Base-by-base conservation (phyloP, 73 alveolate genomes). In the Uronychia binucleata region DNA sequence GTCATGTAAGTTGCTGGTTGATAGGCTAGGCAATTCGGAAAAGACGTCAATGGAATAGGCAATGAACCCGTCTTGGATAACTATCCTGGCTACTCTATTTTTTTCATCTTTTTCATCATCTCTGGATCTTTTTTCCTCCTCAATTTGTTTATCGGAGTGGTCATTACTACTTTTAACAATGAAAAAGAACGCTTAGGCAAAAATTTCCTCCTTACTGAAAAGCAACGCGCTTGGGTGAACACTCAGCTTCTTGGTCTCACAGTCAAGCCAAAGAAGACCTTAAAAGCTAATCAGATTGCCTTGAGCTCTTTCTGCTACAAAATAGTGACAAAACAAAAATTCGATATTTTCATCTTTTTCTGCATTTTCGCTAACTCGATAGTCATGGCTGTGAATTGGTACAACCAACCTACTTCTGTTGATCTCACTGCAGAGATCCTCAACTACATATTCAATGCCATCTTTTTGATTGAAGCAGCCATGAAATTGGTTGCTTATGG, bases 401-500 rank as follows among this genome's bases (percentile, higher is more conserved):
- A 90, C 31, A 57, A 46, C 13, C 25, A 58, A 32, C 58, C 86
- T 29, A 26, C 25, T 0, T 11, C 30, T 8, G 74, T 34, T 0
- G 27, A 8, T 0, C 19, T 14, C 31, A 74, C 75, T n/a, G 32
- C 86, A 1, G 89, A 90, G 1, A 1, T 1, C 33, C 27, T 86
- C 31, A 86, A 86, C 34, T 33, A 28, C 57, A 13, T 79, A 13
- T 75, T 75, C 83, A 60, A 89, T 74, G 75, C 77, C 33, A 83
- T 91, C 67, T 91, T 87, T 75, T 32, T 78, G 33, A n/a, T 91
- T 28, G 96, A 91, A 67, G 90, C 92, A 30, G 78, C 87, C 58
- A 77, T 91, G 33, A 91, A 91, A 60, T 80, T 91, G 78, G 74
- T 87, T n/a, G 96, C 96, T 14, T 30, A 87, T 1, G 92, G 90